Evolutionary conservation across 83 land plant species (phyloP), one percentile per base, ranked within the genome.

Genomic region (Diphasiastrum complanatum): DNA sequence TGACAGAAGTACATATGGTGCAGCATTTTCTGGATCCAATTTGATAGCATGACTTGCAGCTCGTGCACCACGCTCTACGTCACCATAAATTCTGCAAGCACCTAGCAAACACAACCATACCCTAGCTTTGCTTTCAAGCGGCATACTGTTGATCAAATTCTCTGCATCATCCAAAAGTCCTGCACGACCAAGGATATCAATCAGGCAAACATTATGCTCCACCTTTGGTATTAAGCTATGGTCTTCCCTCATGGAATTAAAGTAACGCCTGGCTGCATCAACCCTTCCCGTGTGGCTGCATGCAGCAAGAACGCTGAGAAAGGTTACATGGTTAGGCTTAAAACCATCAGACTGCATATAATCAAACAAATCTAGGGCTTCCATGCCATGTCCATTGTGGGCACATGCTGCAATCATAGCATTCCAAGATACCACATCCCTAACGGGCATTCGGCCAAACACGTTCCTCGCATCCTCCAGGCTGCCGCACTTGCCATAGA

Each of bases 151-250:
- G 14, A 60, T 37, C 46, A 60, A 18, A 18, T 16, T 6, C 46
- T 32, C 63, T 1, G 63, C 63, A 16, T 40, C 38, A 35, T 20
- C 26, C 20, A 60, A 24, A 12, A 24, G 18, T 26, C 55, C 63
- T 3, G 86, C 80, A 45, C 86, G 66, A n/a, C 86, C 83, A 26
- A 83, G 54, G n/a, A 83, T 70, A 64, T 83, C 83, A 27, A 83
- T 83, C 70, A 76, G 60, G 73, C 80, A 79, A 1, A 80, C 79
- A 47, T 70, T 79, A 63, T 83, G 83, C 64, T 83, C 86, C 29
- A 71, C 4, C 18, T 22, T 35, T 18, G 60, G 60, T 23, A 35
- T 36, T 4, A 57, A 33, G 24, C 48, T 40, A 57, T 60, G 37
- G 22, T 58, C 16, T 43, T 40, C 19, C 14, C 12, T n/a, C 54